Conservation (phyloP, 768 basidiomycete species). For the Amanita pseudoporphyria region DNA sequence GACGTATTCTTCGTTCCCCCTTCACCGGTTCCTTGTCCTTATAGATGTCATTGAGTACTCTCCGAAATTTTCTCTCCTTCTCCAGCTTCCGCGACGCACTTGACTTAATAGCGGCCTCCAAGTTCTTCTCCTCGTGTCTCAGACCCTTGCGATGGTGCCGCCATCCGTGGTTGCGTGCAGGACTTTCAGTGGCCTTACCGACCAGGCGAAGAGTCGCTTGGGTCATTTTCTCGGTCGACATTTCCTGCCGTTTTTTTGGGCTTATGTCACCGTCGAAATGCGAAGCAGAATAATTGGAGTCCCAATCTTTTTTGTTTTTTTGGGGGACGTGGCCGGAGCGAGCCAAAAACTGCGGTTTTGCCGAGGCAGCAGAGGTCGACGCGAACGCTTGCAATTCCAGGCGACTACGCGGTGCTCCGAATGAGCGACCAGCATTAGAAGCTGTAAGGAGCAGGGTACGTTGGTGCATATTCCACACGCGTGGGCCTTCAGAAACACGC, state of each 20-base stretch:
- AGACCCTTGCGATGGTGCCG: slow-evolving; percentile 19
- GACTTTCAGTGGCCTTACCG: neutral
- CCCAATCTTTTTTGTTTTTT: neutral
- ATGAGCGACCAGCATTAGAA: neutral
- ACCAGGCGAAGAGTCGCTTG: neutral
- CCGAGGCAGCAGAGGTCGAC: neutral
- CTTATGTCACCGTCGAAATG: neutral
- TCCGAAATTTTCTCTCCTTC: neutral
- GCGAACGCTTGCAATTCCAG: neutral
- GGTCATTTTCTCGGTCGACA: neutral
- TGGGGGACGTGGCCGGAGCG: neutral
- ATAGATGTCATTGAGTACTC: neutral
- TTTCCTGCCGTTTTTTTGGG: neutral
- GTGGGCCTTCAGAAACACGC: neutral
- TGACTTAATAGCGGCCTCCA: slow-evolving; percentile 11
- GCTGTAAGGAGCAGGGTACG: neutral
- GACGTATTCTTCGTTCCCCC: neutral
- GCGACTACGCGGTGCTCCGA: neutral
- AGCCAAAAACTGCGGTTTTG: neutral
- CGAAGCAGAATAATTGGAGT: neutral
- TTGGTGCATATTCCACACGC: neutral
- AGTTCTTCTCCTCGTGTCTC: slow-evolving; percentile 29
- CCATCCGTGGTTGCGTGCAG: slow-evolving; percentile 18
- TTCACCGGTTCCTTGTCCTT: neutral
- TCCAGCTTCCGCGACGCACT: neutral